These are phyloP conservation scores for Cubamyces sp. DNA, from an alignment of 768 basidiomycete species.

Conservation along the genomic window DNA sequence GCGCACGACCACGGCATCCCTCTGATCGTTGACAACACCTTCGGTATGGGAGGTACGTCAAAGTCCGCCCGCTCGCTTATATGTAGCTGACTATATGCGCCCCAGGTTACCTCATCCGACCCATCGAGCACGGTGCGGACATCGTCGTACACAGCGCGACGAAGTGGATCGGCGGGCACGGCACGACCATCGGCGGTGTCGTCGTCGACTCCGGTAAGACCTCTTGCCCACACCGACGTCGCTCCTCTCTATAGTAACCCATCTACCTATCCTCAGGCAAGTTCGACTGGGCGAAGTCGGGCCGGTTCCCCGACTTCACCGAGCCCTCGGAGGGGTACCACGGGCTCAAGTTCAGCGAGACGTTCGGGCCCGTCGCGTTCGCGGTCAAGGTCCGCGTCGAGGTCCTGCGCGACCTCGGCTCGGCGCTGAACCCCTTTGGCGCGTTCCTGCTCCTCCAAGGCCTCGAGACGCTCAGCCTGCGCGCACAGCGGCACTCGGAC, in stretches of 20 bases:
- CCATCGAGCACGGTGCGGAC: conserved; percentile 77
- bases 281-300: conserved; percentile 72
- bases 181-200: conserved; percentile 79
- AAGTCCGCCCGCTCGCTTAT: neutral
- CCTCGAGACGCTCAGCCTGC: conserved; percentile 74
- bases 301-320: conserved; percentile 76
- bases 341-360: conserved; percentile 66
- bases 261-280: conserved; percentile 50
- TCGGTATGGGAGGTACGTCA: conserved; percentile 62
- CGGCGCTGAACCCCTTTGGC: conserved; percentile 68
- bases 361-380: conserved; percentile 67
- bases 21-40: conserved; percentile 81
- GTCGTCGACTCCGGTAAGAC: conserved; percentile 74
- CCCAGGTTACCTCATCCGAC: conserved; percentile 60
- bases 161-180: conserved; percentile 86
- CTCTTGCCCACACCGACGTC: too few species aligned
- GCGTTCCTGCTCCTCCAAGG: conserved; percentile 81
- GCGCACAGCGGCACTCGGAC: conserved; percentile 69
- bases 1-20: conserved; percentile 77
- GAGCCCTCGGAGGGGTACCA: conserved; percentile 78
- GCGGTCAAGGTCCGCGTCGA: conserved; percentile 67
- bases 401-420: conserved; percentile 69
- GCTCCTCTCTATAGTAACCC: too few species aligned
- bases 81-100: conserved; percentile 2
- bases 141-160: conserved; percentile 82